Conservation (phyloP, 108 stramenopile genomes). For the Nitzschia sp. region DNA sequence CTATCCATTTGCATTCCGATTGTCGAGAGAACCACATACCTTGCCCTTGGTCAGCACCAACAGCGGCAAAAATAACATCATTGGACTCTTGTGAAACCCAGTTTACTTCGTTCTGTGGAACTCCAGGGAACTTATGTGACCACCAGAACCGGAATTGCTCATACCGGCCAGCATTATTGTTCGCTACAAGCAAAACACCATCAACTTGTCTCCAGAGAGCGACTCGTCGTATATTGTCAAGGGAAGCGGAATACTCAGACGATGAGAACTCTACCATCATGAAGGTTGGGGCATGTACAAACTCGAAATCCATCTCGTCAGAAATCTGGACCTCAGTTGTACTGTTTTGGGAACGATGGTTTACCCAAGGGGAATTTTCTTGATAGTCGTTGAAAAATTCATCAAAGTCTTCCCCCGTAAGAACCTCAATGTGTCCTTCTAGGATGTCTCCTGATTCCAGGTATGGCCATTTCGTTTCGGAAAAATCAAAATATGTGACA, state of each 20-base stretch:
- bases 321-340: not conserved
- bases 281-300: conserved; percentile 3
- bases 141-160: conserved; percentile 19
- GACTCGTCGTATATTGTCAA: conserved; percentile 2
- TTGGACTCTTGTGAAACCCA: not conserved
- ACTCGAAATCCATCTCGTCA: not conserved
- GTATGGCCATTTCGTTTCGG: conserved; percentile 14
- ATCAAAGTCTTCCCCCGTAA: conserved; percentile 1
- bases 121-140: conserved; percentile 9
- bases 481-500: conserved; percentile 17
- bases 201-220: conserved; percentile 6
- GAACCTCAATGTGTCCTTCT: conserved; percentile 4
- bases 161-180: not conserved
- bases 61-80: not conserved
- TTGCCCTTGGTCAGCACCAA: conserved; percentile 8
- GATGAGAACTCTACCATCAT: conserved; percentile 9
- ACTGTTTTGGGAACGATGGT: not conserved
- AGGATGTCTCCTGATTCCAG: not conserved
- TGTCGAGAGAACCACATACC: conserved; percentile 1
- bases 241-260: conserved; percentile 5
- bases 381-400: conserved; percentile 8
- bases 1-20: not conserved
- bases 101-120: not conserved
- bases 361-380: not conserved
- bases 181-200: conserved; percentile 10